Evolutionary conservation across 345 rosid species (phyloP), one percentile per base, ranked within the genome.

Genomic region (Ceriops tagal): DNA sequence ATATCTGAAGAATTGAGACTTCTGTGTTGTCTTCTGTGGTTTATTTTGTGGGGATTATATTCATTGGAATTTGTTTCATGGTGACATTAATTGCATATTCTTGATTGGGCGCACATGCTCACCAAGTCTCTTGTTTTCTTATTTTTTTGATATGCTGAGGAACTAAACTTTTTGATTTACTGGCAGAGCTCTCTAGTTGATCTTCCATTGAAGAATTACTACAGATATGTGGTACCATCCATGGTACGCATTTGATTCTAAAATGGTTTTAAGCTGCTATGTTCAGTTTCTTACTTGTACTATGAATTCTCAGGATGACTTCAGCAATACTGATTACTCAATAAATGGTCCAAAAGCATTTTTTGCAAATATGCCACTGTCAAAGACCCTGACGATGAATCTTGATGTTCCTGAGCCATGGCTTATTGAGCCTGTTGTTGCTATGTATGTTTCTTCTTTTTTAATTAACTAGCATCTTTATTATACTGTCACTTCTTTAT

Each of bases 361-460:
- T 85, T 96, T 96, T 35, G 90, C 97, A 26, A 96, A 92, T 76
- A 96, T 96, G 99, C 99, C 98, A 58, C 75, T 92, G 73, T 90
- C 99, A 52, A 96, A 96, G 77, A 96, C 98, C 21, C 99, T 96
- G 73, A 96, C 99, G 75, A 90, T 96, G 99, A 96, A 96, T 83
- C 93, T 96, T 67, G 99, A 96, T 78, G 99, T 96, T 75, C 99
- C 99, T 53, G 99, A 96, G 78, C 97, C 99, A 57, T 96, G 99
- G 99, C 99, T 96, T 80, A 88, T 90, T 71, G 98, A 96, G 85
- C 96, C 98, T 65, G 89, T 96, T 60, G 66, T 92, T 82, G 98
- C 99, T 73, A 84, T 96, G 99, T 96, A 92, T 80, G 92, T 62
- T 80, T 63, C 80, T 68, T 61, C 35, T n/a, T 52, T 34, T 31